Percentiles rank a stretch among this genome's conserved stretches.
phyloP scores from a whole-genome alignment of 106 monocot genomes.

The Posidonia australis region DNA sequence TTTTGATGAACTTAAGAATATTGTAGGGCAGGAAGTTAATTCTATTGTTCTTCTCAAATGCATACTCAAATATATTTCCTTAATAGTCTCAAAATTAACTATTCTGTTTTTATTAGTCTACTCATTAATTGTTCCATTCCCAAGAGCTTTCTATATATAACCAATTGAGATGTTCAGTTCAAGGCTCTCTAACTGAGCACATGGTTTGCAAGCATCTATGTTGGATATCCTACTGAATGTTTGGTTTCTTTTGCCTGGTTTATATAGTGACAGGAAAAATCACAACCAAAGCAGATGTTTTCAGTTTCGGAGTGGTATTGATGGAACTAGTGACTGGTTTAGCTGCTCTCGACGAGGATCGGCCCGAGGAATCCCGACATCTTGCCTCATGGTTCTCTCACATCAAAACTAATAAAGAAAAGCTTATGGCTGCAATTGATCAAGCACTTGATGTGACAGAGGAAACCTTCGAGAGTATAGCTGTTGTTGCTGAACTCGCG shows the following conservation, averaged over 20 bases:
- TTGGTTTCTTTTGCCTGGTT: background rate
- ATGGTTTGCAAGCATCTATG: no score
- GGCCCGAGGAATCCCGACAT: constrained; percentile 27
- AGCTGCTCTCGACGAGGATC: constrained; percentile 23
- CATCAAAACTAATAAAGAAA: constrained; percentile 17
- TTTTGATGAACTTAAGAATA: background rate
- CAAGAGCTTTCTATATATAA: no score
- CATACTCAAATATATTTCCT: no score
- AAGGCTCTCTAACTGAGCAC: no score
- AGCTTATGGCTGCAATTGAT: constrained; percentile 23
- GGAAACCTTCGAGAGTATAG: constrained; percentile 16
- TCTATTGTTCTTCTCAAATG: no score
- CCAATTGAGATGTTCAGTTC: no score
- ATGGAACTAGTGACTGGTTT: constrained; percentile 44
- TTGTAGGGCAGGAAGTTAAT: no score
- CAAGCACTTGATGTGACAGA: constrained; percentile 9
- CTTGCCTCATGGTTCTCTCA: constrained; percentile 27
- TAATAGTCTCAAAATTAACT: no score
- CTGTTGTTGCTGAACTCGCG: constrained; percentile 21
- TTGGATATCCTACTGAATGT: no score
- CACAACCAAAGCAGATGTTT: constrained; percentile 42
- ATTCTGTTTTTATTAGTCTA: no score
- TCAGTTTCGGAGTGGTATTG: constrained; percentile 40
- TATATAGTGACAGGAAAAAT: constrained; percentile 30
- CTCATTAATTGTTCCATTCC: no score